These are phyloP conservation scores for Trametes sp. DNA, from an alignment of 1,284 basidiomycete species.

Conservation along the genomic window DNA sequence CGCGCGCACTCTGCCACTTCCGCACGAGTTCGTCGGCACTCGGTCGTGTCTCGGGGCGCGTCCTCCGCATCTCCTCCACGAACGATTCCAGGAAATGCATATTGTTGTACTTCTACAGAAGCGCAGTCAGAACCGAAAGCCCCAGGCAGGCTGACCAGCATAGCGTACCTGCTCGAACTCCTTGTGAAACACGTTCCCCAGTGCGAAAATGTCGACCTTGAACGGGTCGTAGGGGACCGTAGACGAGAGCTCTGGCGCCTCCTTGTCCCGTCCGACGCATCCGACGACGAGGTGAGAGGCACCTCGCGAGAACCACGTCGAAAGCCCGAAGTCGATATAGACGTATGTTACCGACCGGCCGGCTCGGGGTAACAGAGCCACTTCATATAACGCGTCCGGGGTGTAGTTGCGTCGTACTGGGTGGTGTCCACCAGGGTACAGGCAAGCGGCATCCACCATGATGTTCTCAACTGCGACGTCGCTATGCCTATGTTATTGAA, in stretches of 20 bases:
- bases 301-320: conserved; percentile 19
- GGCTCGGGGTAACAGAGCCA: conserved; percentile 12
- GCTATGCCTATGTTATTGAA: conserved; percentile 16
- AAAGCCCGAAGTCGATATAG: conserved; percentile 41
- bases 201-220: conserved; percentile 39
- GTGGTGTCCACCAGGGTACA: conserved; percentile 40
- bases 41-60: conserved; percentile 10
- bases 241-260: conserved; percentile 40
- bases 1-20: neutral
- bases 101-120: conserved; percentile 21
- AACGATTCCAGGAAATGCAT: conserved; percentile 20
- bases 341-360: conserved; percentile 33
- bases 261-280: conserved; percentile 33
- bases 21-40: neutral
- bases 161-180: conserved; percentile 21
- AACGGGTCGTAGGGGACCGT: conserved; percentile 40
- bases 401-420: conserved; percentile 23
- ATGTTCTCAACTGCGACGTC: conserved; percentile 39
- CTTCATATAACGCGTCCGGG: conserved; percentile 19
- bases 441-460: conserved; percentile 39
- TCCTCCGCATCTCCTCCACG: conserved; percentile 18
- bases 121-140: neutral
- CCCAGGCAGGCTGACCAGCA: neutral
- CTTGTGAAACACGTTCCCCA: conserved; percentile 32
- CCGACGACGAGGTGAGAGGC: conserved; percentile 22